Conservation (phyloP, 805 yeast genomes). For the Starmerella floris region DNA sequence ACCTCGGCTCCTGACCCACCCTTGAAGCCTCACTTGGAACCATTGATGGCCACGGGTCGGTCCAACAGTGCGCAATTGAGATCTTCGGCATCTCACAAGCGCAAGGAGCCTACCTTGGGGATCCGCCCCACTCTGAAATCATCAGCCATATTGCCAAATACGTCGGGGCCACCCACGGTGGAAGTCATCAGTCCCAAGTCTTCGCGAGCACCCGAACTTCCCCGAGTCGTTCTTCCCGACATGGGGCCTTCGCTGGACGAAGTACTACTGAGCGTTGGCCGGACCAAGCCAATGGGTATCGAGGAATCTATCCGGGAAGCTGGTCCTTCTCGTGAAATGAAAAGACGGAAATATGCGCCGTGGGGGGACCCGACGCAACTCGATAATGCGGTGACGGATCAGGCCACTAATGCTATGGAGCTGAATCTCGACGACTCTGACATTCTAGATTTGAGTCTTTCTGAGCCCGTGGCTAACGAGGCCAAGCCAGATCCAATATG, state of each 20-base stretch:
- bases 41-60: too few relatives aligned
- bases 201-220: neutral
- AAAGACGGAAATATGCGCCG: neutral
- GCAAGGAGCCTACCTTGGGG: neutral
- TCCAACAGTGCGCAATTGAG: too few relatives aligned
- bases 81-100: neutral
- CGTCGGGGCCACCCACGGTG: neutral
- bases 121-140: neutral
- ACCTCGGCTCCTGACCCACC: neutral
- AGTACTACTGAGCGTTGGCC: neutral
- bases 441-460: neutral
- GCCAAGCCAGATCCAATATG: too few relatives aligned
- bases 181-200: neutral
- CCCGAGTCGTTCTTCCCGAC: neutral
- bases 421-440: neutral
- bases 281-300: neutral
- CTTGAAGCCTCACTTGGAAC: too few relatives aligned
- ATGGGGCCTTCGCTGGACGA: slow-evolving; percentile 1
- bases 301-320: neutral
- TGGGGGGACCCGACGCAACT: neutral
- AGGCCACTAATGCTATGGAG: neutral
- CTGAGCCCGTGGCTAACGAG: neutral
- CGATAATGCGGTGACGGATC: neutral
- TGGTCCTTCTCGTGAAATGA: neutral
- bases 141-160: neutral